These are phyloP conservation scores for Microbotryum violaceum DNA, from an alignment of 1,284 basidiomycete genomes.

Conservation along the genomic window DNA sequence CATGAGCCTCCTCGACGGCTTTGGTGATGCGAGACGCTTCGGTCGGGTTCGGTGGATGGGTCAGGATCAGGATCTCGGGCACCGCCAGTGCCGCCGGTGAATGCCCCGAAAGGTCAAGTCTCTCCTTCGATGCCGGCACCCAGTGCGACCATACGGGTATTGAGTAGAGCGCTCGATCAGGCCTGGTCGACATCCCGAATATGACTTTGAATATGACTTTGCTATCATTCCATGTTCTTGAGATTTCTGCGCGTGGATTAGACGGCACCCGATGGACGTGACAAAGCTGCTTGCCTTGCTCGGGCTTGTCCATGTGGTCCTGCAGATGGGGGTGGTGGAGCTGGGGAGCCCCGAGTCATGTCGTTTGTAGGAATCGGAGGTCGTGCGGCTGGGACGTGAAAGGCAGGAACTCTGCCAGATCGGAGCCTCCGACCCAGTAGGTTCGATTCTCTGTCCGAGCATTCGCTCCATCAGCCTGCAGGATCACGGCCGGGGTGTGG, in stretches of 20 bases:
- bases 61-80: slow-evolving; percentile 28
- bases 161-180: slow-evolving; percentile 32
- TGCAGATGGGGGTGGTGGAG: not conserved
- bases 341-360: too few relatives aligned
- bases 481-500: slow-evolving; percentile 27
- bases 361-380: too few relatives aligned
- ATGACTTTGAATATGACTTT: slow-evolving; percentile 35
- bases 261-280: slow-evolving; percentile 15
- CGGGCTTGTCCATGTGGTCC: slow-evolving; percentile 11
- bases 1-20: slow-evolving; percentile 30
- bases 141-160: slow-evolving; percentile 34
- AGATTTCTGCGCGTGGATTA: slow-evolving; percentile 3
- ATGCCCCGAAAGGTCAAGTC: not conserved
- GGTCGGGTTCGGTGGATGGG: slow-evolving; percentile 29
- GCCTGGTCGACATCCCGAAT: slow-evolving; percentile 35
- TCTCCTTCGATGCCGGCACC: slow-evolving; percentile 19
- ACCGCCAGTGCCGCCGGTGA: not conserved
- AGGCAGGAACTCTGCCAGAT: too few relatives aligned
- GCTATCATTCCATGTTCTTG: slow-evolving; percentile 9
- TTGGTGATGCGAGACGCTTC: slow-evolving; percentile 26
- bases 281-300: slow-evolving; percentile 21
- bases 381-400: too few relatives aligned
- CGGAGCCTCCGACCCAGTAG: slow-evolving; percentile 4
- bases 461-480: slow-evolving; percentile 8
- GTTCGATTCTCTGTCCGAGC: slow-evolving; percentile 14